Base-by-base conservation (phyloP, 192 early-diverging fungal species). In the Umbelopsis ramanniana region DNA sequence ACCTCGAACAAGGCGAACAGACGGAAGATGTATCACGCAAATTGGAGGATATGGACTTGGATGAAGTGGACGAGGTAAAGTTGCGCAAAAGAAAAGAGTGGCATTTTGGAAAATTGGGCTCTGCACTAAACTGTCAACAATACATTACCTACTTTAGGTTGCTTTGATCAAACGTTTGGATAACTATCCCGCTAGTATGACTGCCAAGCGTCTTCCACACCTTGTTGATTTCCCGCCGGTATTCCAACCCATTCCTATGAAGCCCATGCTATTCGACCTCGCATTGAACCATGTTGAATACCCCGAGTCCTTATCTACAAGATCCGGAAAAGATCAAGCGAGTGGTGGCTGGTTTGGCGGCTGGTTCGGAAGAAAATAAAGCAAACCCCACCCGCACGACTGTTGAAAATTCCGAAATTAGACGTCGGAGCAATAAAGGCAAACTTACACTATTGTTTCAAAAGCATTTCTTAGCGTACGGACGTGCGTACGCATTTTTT, bases 251-350 rank as follows among this genome's bases (percentile, higher is more conserved):
- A 86, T 92, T 50, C 84, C 90, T 4, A 82, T 82, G 26, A 94
- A 94, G 74, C 93, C 93, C 1, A 70, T 94, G 45, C 92, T 93
- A 71, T 93, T 93, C 84, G 93, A 94, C 70, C 79, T 94, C 46
- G 91, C 92, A 4, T 89, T 81, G 73, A 91, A 89, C 74, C 80
- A 85, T 40, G 80, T 94, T 54, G 82, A 91, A 29, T 93, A 86
- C 66, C 85, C 87, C 7, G 60, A 66, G 22, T 47, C 70, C 45
- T 40, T 74, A 11, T 43, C 57, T 24, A 68, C 71, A 35, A 52
- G 72, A 23, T 40, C 69, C 3, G 72, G 63, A 24, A 78, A 74
- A 48, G 57, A 5, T 4, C 57, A 63, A 63, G 57, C 57, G 17
- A 35, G 15, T 37, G 57, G 57, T 37, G 57, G 57, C 15, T 63